These are phyloP conservation scores for Pachysandra terminalis DNA, from an alignment of 164 flowering plant species.

Conservation along the genomic window DNA sequence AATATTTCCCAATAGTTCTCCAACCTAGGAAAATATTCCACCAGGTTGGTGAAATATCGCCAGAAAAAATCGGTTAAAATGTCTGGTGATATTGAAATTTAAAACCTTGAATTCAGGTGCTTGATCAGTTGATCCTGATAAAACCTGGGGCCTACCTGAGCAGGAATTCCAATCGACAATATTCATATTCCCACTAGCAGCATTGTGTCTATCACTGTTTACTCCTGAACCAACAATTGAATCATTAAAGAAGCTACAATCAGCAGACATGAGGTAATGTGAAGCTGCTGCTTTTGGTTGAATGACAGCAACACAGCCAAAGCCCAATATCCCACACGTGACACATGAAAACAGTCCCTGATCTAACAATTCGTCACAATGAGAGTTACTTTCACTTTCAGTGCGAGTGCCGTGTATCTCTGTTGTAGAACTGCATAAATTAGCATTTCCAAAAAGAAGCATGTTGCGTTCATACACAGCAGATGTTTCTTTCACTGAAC, in stretches of 20 bases:
- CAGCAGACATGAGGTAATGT: conserved; percentile 67
- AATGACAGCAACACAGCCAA: conserved; percentile 78
- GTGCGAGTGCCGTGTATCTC: conserved; percentile 13
- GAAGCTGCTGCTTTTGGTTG: conserved; percentile 77
- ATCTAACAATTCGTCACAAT: conserved; percentile 44
- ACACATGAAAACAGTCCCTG: conserved; percentile 87
- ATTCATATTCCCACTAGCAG: conserved; percentile 19
- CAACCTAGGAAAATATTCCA: too few species aligned
- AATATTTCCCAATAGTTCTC: too few species aligned
- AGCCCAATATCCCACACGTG: conserved; percentile 86
- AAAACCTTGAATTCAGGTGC: too few species aligned
- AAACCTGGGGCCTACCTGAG: conserved; percentile 39
- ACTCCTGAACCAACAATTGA: conserved; percentile 42
- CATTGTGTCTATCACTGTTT: conserved; percentile 20
- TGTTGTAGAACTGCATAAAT: conserved; percentile 16
- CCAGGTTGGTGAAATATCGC: too few species aligned
- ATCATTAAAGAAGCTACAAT: conserved; percentile 62
- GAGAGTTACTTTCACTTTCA: conserved; percentile 24
- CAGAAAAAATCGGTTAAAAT: too few species aligned
- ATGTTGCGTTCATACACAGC: conserved; percentile 24
- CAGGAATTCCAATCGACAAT: conserved; percentile 22
- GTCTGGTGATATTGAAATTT: too few species aligned
- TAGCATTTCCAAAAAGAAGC: conserved; percentile 24
- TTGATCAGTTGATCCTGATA: too few species aligned
- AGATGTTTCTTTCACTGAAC: conserved; percentile 44